Evolutionary conservation across 1,284 basidiomycete genomes (phyloP).

Genomic region (Trametes sp.): DNA sequence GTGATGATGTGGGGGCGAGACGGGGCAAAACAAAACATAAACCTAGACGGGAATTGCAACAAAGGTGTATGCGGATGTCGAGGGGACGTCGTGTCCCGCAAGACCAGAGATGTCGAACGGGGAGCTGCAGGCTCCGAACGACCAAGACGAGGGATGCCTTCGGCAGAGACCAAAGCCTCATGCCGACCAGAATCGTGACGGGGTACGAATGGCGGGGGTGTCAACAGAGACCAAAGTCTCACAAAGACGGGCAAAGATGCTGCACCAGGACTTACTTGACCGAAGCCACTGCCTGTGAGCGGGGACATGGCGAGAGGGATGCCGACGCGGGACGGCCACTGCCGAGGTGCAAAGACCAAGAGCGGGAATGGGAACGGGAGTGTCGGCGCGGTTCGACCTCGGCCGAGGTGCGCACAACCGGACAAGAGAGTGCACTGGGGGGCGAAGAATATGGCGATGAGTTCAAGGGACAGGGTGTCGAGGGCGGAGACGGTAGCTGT

Average conservation of each 20-base stretch:
- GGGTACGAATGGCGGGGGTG: neutral
- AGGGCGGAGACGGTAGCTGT: neutral
- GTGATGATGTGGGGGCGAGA: neutral
- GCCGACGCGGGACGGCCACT: neutral
- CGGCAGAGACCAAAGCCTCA: neutral
- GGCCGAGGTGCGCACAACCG: constrained; percentile 1
- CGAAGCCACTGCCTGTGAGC: neutral
- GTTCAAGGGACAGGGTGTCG: neutral
- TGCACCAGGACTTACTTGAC: neutral
- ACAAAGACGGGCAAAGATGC: neutral
- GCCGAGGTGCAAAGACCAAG: neutral
- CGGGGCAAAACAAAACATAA: neutral
- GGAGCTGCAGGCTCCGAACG: constrained; percentile 1
- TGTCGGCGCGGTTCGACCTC: neutral
- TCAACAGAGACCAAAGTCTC: neutral
- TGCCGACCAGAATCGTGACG: neutral
- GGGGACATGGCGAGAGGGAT: neutral
- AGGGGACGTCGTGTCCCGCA: neutral
- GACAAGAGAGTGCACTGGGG: neutral
- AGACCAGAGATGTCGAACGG: constrained; percentile 1
- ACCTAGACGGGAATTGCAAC: neutral
- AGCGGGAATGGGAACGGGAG: neutral
- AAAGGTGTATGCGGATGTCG: neutral
- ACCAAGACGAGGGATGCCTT: neutral
- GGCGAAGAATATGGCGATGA: neutral